phyloP scores from a whole-genome alignment of 2,329 filamentous ascomycete genomes.

The Phialocephala sp. region DNA sequence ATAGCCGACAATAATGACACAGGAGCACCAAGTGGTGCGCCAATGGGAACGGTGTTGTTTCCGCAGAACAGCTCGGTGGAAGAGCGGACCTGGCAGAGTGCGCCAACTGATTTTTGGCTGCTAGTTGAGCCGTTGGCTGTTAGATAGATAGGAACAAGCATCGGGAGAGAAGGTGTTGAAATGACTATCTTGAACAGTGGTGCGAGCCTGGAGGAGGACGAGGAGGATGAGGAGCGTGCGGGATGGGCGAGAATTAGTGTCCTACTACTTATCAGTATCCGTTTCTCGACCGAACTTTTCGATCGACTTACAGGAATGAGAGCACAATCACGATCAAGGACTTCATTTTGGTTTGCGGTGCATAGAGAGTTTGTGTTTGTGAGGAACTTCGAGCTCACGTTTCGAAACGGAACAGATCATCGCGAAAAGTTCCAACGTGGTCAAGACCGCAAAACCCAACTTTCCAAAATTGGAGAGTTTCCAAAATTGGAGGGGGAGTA shows the following conservation, averaged over 20 bases:
- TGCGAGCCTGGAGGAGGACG: background rate
- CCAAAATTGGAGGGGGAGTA: background rate
- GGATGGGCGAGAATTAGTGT: background rate
- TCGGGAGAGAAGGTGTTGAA: background rate
- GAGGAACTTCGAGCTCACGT: background rate
- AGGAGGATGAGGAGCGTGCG: background rate
- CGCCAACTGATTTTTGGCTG: background rate
- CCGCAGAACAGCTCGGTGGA: conserved; percentile 14
- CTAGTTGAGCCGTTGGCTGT: conserved; percentile 15
- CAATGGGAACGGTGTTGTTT: conserved; percentile 8
- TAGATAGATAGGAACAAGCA: conserved; percentile 9
- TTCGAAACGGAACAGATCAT: conserved; percentile 6
- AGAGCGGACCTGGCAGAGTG: background rate
- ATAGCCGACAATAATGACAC: background rate
- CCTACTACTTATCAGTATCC: background rate
- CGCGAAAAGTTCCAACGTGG: background rate
- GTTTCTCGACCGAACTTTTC: background rate
- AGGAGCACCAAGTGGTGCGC: background rate
- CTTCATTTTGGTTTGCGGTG: background rate
- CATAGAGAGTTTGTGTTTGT: background rate
- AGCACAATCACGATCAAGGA: background rate
- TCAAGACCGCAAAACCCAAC: background rate
- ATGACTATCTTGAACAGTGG: background rate
- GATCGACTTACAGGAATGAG: background rate
- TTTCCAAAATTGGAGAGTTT: background rate